phyloP scores from a whole-genome alignment of 495 filamentous ascomycete species.

The Oidiodendron maius region DNA sequence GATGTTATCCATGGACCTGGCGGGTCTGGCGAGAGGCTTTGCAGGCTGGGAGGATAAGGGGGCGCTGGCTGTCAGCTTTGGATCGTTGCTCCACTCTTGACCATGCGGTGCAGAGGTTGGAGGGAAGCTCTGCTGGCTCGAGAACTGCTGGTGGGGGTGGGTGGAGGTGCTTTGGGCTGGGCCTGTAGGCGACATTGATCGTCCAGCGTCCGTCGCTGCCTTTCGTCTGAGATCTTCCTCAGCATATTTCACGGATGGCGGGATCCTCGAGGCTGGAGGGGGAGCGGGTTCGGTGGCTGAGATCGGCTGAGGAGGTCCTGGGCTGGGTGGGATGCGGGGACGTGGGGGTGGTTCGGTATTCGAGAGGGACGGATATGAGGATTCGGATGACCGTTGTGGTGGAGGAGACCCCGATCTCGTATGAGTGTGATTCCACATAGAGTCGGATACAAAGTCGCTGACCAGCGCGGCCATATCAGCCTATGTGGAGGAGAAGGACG shows the following conservation, averaged over 20 bases:
- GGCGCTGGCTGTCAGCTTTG: not conserved
- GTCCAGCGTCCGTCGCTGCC: not conserved
- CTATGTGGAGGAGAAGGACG: constrained; percentile 11
- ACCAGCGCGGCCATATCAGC: constrained; percentile 29
- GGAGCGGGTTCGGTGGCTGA: constrained; percentile 3
- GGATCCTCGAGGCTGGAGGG: constrained; percentile 7
- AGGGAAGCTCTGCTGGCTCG: constrained; percentile 17
- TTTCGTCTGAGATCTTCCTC: constrained; percentile 4
- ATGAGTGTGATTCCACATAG: constrained; percentile 16
- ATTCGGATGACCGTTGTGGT: constrained; percentile 16
- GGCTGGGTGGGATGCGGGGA: constrained; percentile 16
- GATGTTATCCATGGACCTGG: constrained; percentile 20
- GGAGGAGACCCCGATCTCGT: constrained; percentile 13
- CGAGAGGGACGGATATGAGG: constrained; percentile 6
- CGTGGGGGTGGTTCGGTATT: constrained; percentile 9
- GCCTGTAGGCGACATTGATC: constrained; percentile 15
- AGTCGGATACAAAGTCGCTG: constrained; percentile 24
- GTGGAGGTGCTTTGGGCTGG: constrained; percentile 12
- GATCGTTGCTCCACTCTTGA: constrained; percentile 1
- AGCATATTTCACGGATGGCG: not conserved
- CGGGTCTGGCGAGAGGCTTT: constrained; percentile 12
- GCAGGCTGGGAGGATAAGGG: constrained; percentile 2
- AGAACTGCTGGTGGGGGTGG: constrained; percentile 11
- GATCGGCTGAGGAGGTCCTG: constrained; percentile 12
- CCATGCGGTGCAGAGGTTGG: constrained; percentile 8